Evolutionary conservation across 352 stramenopile species (phyloP).

Genomic region (Phytophthora foliorum): DNA sequence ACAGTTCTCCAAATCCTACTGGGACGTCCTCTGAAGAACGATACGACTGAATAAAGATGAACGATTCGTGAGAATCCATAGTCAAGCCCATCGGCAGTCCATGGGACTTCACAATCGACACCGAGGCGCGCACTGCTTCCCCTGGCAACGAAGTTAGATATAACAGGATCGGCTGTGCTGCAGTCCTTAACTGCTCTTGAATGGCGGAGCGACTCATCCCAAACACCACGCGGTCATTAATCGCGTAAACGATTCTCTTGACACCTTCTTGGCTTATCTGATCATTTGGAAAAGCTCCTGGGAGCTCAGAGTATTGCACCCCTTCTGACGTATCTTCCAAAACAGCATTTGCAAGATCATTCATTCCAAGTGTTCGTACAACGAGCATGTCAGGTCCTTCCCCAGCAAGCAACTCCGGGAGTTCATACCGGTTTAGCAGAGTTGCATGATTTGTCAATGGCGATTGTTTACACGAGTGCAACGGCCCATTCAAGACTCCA

Average conservation of each 20-base stretch:
- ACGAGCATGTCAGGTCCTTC: conserved; percentile 35
- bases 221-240: conserved; percentile 65
- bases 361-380: conserved; percentile 27
- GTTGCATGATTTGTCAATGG: conserved; percentile 50
- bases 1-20: conserved; percentile 65
- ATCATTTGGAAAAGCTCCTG: conserved; percentile 2
- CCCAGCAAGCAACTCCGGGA: conserved; percentile 54
- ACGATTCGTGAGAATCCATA: conserved; percentile 46
- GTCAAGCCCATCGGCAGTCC: conserved; percentile 50
- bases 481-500: conserved; percentile 67
- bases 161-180: conserved; percentile 46
- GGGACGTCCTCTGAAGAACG: conserved; percentile 26
- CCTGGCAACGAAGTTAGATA: conserved; percentile 59
- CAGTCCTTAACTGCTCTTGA: conserved; percentile 45
- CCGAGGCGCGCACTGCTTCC: conserved; percentile 62
- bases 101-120: conserved; percentile 73
- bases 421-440: conserved; percentile 58
- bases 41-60: conserved; percentile 63
- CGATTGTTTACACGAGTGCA: conserved; percentile 64
- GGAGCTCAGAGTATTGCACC: conserved; percentile 42
- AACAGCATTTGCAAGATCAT: conserved; percentile 38
- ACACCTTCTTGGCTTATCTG: conserved; percentile 10
- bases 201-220: conserved; percentile 51
- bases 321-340: conserved; percentile 49
- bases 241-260: conserved; percentile 52